A percentile compares a stretch with the other conserved stretches of the same genome.
These are phyloP conservation scores for Papiliotrema nemorosa DNA, from an alignment of 1,284 basidiomycete genomes.

Conservation along the genomic window DNA sequence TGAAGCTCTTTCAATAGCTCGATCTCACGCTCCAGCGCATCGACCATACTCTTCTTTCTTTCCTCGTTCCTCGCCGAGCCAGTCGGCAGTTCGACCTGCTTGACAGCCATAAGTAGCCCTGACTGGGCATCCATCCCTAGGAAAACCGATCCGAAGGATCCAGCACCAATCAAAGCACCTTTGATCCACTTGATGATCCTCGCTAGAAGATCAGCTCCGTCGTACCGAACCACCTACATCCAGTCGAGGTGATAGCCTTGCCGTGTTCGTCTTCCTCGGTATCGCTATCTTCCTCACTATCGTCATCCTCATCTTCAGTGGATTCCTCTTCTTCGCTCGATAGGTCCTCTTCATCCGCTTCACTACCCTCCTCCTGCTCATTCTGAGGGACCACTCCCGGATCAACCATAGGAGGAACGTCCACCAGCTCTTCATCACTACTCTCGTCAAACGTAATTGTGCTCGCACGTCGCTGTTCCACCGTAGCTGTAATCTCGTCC, in stretches of 20 bases:
- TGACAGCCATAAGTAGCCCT: constrained; percentile 96
- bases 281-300: constrained; percentile 52
- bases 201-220: constrained; percentile 34
- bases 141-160: constrained; percentile 92
- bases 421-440: constrained; percentile 33
- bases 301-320: constrained; percentile 50
- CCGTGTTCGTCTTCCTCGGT: constrained; percentile 52
- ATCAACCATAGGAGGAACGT: constrained; percentile 10
- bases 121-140: constrained; percentile 95
- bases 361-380: constrained; percentile 37
- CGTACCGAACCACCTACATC: constrained; percentile 53
- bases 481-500: constrained; percentile 95
- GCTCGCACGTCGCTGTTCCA: constrained; percentile 73
- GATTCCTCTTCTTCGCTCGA: constrained; percentile 37
- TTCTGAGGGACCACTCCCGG: constrained; percentile 34
- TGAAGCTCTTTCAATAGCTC: constrained; percentile 91
- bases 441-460: constrained; percentile 51
- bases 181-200: constrained; percentile 95
- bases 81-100: constrained; percentile 93
- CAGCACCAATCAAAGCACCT: constrained; percentile 94
- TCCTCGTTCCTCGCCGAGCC: constrained; percentile 85
- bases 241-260: constrained; percentile 59
- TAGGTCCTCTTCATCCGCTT: constrained; percentile 30
- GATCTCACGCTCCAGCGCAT: constrained; percentile 91
- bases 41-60: constrained; percentile 91